Percentiles rank a stretch among this genome's conserved stretches.
Conservation (phyloP, 2,329 filamentous ascomycete species). For the Claviceps cyperi region DNA sequence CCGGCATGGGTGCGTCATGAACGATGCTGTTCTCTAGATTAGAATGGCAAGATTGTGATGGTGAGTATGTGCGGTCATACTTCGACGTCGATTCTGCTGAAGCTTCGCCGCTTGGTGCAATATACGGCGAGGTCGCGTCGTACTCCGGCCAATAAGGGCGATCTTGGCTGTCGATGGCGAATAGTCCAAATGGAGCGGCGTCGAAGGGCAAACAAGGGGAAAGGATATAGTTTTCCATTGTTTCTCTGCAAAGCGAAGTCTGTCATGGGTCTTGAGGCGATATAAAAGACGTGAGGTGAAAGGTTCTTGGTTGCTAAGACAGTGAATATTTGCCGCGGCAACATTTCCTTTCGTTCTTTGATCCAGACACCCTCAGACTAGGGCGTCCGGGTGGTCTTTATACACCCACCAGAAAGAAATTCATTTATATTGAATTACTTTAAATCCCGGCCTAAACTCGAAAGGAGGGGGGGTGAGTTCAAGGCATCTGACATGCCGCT, state of each 20-base stretch:
- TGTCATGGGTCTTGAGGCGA: neutral
- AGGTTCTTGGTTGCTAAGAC: too few relatives aligned
- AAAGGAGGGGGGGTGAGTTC: neutral
- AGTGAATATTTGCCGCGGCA: too few relatives aligned
- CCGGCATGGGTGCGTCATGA: constrained; percentile 1
- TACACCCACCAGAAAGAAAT: neutral
- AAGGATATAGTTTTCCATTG: neutral
- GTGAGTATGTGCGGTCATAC: constrained; percentile 1
- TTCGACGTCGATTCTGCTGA: neutral
- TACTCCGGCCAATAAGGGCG: neutral
- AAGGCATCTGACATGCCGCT: constrained; percentile 3
- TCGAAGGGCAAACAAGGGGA: neutral
- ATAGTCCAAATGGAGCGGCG: neutral
- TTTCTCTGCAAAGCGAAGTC: neutral
- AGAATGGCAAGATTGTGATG: constrained; percentile 2
- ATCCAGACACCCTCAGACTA: neutral
- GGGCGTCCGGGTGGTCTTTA: neutral
- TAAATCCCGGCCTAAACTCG: neutral
- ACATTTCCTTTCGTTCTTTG: too few relatives aligned
- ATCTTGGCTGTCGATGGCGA: constrained; percentile 1
- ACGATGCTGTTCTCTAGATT: neutral
- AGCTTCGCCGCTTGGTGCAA: constrained; percentile 1
- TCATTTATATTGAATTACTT: neutral
- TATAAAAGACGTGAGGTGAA: neutral
- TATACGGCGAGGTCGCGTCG: neutral